Conservation (phyloP, 2,329 filamentous ascomycete genomes). For the Aspergillus aculeatinus region DNA sequence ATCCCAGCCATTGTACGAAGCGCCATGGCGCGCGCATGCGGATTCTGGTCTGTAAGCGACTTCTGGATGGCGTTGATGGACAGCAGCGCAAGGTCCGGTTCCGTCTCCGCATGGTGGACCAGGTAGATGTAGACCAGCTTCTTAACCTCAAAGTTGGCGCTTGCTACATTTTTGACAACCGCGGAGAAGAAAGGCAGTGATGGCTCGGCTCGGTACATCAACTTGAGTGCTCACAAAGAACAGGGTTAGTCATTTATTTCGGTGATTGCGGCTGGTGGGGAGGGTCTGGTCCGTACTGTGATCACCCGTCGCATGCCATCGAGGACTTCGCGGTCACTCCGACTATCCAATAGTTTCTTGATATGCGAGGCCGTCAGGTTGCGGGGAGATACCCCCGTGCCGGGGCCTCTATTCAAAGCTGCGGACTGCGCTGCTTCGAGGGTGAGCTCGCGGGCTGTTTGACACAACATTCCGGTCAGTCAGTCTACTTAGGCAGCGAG, state of each 20-base stretch:
- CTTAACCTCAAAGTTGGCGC: conserved; percentile 89
- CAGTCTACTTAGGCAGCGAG: conserved; percentile 16
- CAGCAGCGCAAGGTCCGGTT: conserved; percentile 89
- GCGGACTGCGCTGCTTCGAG: conserved; percentile 94
- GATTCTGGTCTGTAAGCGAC: conserved; percentile 87
- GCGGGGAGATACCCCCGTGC: conserved; percentile 60
- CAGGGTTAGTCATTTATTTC: conserved; percentile 9
- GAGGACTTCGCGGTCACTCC: conserved; percentile 87
- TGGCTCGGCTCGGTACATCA: conserved; percentile 90
- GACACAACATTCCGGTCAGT: conserved; percentile 18
- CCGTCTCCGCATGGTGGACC: conserved; percentile 91
- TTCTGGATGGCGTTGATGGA: conserved; percentile 99
- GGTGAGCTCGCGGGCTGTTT: conserved; percentile 86
- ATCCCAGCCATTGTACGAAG: conserved; percentile 97
- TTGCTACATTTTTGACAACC: conserved; percentile 96
- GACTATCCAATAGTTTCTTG: conserved; percentile 91
- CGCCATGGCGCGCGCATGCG: conserved; percentile 85
- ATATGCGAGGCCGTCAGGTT: conserved; percentile 78
- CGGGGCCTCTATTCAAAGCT: conserved; percentile 53
- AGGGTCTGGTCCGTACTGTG: conserved; percentile 57
- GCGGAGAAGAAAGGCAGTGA: conserved; percentile 95
- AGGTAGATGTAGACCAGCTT: conserved; percentile 99
- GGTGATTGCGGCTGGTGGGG: conserved; percentile 11
- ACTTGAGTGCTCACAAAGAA: conserved; percentile 54
- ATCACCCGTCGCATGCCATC: conserved; percentile 88